These are phyloP conservation scores for Cucurbita argyrosperma DNA, from an alignment of 306 rosid genomes.

Conservation along the genomic window DNA sequence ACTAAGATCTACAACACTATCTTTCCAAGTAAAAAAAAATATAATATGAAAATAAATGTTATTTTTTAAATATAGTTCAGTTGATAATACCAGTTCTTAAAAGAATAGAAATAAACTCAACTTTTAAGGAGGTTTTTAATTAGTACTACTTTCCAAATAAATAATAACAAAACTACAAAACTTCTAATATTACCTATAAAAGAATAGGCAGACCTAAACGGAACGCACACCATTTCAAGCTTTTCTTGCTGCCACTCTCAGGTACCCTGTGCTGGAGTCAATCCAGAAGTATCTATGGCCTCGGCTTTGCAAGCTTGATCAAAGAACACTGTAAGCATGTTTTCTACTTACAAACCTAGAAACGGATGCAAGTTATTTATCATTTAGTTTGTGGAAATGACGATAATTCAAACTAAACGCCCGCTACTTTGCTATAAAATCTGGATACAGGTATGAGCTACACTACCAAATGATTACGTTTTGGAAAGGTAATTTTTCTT, in stretches of 20 bases:
- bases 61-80: neutral
- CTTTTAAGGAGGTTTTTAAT: neutral
- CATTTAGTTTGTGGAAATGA: neutral
- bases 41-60: neutral
- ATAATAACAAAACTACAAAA: neutral
- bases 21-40: neutral
- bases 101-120: neutral
- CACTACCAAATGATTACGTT: conserved; percentile 99
- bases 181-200: conserved; percentile 6
- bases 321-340: conserved; percentile 58
- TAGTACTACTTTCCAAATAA: neutral
- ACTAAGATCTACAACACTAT: neutral
- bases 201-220: neutral
- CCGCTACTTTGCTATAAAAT: neutral
- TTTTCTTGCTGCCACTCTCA: conserved; percentile 20
- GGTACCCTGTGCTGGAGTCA: conserved; percentile 95
- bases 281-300: conserved; percentile 99
- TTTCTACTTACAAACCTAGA: neutral
- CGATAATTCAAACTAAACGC: neutral
- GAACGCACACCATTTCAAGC: neutral
- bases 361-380: neutral
- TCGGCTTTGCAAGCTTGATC: conserved; percentile 98
- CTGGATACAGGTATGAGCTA: conserved; percentile 69
- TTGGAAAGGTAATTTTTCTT: conserved; percentile 66
- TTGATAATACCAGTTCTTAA: neutral